Evolutionary conservation across 116 monocot genomes (phyloP).

Genomic region (Papilionanthe hybrid): DNA sequence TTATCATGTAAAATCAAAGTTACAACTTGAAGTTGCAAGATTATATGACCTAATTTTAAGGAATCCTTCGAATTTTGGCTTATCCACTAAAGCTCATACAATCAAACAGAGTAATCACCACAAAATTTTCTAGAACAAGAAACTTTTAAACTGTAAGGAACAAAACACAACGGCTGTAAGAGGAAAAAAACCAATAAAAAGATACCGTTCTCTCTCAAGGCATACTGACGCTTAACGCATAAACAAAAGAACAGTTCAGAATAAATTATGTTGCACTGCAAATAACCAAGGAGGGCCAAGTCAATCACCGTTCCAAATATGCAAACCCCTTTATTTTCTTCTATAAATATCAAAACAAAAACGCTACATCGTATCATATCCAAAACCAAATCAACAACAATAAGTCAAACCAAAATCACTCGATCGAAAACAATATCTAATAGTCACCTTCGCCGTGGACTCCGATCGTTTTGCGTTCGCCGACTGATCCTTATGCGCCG

Average conservation of each 20-base stretch:
- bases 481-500: constrained; percentile 33
- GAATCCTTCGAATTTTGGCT: not conserved
- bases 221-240: not conserved
- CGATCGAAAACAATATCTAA: not conserved
- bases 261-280: not conserved
- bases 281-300: not conserved
- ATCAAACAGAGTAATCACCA: not conserved
- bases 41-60: not conserved
- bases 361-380: not conserved
- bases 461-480: constrained; percentile 47
- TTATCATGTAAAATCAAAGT: too few species aligned
- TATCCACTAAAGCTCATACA: not conserved
- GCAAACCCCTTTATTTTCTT: not conserved
- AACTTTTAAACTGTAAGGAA: not conserved
- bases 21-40: not conserved
- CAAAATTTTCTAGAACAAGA: not conserved
- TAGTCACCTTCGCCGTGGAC: constrained; percentile 43
- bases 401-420: not conserved
- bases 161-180: not conserved
- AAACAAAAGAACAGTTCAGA: not conserved
- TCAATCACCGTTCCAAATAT: not conserved
- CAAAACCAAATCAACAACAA: not conserved
- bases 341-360: not conserved
- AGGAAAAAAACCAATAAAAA: not conserved
- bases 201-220: not conserved